Evolutionary conservation across 2,329 filamentous ascomycete species (phyloP), one percentile per base, ranked within the genome.

Genomic region (Pseudogymnoascus pannorum): DNA sequence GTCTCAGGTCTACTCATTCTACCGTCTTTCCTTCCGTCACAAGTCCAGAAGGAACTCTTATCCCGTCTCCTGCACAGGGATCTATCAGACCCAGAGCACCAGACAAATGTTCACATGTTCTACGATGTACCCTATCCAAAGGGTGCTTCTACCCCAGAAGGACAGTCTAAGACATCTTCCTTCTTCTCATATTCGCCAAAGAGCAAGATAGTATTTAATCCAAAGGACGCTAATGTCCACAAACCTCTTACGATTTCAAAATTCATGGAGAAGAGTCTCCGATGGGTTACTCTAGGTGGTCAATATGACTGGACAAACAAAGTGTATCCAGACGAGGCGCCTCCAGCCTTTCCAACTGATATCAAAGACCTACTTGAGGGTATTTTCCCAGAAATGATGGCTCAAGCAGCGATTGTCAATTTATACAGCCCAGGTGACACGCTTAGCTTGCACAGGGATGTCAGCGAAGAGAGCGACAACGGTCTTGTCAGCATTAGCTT

Each of bases 301-400:
- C 94, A 97, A 73, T 97, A 97, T 73, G 90, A 97, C 76, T 97
- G 93, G 94, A 95, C 92, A 0, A 83, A 85, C 61, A 92, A 96
- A 66, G 77, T 84, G 11, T 97, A 97, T 70, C 92, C 92, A 0
- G 72, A 78, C 8, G 79, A 81, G n/a, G 63, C 72, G 3, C 87
- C 89, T 0, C 91, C 91, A 0, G 69, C 76, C 0, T 97, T 97
- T 68, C 92, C 93, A 0, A 40, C 72, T 1, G 91, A 96, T 70
- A 81, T 95, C 57, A 84, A 85, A 3, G 73, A 71, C 1, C 81
- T 96, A 6, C 76, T 97, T 0, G 79, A 85, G 61, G 75, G 75
- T 0, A 74, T 94, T 0, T 97, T 96, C 67, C 89, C 91, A 0
- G 79, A 85, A 9, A 94, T 92, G 12, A 78, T 81, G 59, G 85